Evolutionary conservation across 1,139 yeast genomes (phyloP), one percentile per base, ranked within the genome.

Genomic region (Geotrichum siamense): DNA sequence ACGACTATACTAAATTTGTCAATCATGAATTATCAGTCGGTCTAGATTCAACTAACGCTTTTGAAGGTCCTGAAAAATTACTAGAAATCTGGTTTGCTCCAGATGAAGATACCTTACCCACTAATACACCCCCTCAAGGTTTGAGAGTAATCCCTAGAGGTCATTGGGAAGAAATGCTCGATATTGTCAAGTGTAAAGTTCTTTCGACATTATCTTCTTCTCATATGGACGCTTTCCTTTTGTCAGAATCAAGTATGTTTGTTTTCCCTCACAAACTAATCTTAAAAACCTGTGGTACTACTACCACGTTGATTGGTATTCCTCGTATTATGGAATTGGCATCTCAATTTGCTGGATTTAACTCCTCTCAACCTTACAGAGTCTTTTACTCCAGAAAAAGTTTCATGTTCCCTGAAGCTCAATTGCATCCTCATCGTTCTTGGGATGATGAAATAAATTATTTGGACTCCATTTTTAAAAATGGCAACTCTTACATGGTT

Each of bases 1-100:
- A 28, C 27, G 67, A 67, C 53, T 74, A 72, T 55, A 68, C 76
- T 38, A 57, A 56, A 43, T 83, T 71, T 57, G 77, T 82, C 56
- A 86, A 86, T 62, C 86, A 81, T 63, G 83, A 79, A 52, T 68
- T 84, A 43, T 79, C 94, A n/a, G 80, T 80, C 41, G 74, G 75
- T 53, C 68, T 87, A 53, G 96, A 89, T 65, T 86, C 96, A 26
- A 73, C 94, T 16, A 81, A 78, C 60, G 96, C 96, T 2, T 89
- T 89, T 61, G 97, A 89, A 68, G 98, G 98, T 10, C 97, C 98
- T 17, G 98, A 91, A 64, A 91, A 91, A 65, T 71, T 91, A 48
- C 70, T 91, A 41, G 96, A 91, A 61, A 70, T 91, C 48, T 89
- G 96, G 96, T 81, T 87, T 59, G 79, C 79, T 60, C 80, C 82